Conservation (phyloP, 2,329 filamentous ascomycete genomes). For the Zalaria sp. region DNA sequence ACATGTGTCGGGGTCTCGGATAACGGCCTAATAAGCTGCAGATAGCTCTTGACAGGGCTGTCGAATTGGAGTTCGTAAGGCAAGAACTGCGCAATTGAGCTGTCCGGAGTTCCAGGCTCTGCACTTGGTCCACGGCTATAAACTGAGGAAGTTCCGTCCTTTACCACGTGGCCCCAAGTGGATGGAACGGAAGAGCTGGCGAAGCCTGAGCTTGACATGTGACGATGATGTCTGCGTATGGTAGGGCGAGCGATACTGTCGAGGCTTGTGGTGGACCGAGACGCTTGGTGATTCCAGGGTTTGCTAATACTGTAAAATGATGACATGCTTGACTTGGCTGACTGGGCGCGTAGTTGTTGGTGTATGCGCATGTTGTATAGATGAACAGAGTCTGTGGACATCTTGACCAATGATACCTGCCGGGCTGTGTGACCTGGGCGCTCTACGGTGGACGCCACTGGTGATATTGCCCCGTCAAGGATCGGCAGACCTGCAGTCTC, state of each 20-base stretch:
- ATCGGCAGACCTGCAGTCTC: neutral
- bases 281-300: neutral
- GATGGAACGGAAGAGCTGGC: conserved; percentile 20
- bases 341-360: conserved; percentile 28
- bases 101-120: too few relatives aligned
- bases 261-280: conserved; percentile 3
- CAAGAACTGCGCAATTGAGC: too few relatives aligned
- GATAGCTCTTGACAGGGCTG: too few relatives aligned
- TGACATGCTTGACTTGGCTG: conserved; percentile 18
- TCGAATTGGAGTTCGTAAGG: too few relatives aligned
- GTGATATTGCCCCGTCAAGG: too few relatives aligned
- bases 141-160: conserved; percentile 20
- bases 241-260: conserved; percentile 11
- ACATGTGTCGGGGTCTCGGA: too few relatives aligned
- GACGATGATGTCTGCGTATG: conserved; percentile 4
- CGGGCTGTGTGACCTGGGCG: neutral
- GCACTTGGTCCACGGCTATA: conserved; percentile 20
- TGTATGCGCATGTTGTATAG: conserved; percentile 30
- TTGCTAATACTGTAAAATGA: neutral
- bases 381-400: conserved; percentile 16
- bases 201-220: conserved; percentile 15
- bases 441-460: neutral
- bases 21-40: too few relatives aligned
- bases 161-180: conserved; percentile 23
- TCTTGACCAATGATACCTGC: neutral